Base-by-base conservation (phyloP, 495 filamentous ascomycete species). In the Neohortaea acidophila region DNA sequence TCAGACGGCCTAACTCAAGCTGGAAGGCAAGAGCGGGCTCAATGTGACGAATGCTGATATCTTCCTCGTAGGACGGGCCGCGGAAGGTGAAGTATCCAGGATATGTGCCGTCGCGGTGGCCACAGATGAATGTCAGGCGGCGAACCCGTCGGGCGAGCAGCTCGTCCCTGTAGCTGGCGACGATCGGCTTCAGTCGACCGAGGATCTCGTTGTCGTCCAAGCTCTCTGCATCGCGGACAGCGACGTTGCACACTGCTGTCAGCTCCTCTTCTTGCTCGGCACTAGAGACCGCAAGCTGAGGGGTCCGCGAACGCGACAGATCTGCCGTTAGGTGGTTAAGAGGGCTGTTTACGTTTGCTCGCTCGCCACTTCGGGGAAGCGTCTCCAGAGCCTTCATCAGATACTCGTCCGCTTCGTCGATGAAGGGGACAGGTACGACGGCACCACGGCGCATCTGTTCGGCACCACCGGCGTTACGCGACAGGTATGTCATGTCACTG, bases 51-150 rank as follows among this genome's bases (percentile, higher is more conserved):
- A 97, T 96, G 55, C 79, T 89, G 54, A 79, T 69, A 51, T 96
- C 89, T 60, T 97, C 89, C 36, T 71, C 68, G 59, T 89, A 96
- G 36, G 67, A 61, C 23, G 91, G 86, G 3, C 86, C 86, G 50
- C 89, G 77, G 81, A 96, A 96, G 26, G 89, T 97, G 66, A 79
- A 96, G 70, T 97, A 96, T 14, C 81, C 84, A 21, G 91, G 89
- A 56, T 96, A 94, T 18, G 84, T 81, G 30, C 91, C 91, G 55
- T 96, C 79, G 48, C 79, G 83, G 63, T 82, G 82, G 30, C 89
- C 89, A 55, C 89, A 96, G 55, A 96, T 85, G 66, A 97, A 94
- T 22, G 84, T 96, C 8, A 97, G 63, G 43, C 89, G 79, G 38
- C 89, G 84, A 36, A 97, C 72, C 13, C 79, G 73, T 45, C 79